Base-by-base conservation (phyloP, 2,329 filamentous ascomycete genomes). In the Bipolaris gigantea region DNA sequence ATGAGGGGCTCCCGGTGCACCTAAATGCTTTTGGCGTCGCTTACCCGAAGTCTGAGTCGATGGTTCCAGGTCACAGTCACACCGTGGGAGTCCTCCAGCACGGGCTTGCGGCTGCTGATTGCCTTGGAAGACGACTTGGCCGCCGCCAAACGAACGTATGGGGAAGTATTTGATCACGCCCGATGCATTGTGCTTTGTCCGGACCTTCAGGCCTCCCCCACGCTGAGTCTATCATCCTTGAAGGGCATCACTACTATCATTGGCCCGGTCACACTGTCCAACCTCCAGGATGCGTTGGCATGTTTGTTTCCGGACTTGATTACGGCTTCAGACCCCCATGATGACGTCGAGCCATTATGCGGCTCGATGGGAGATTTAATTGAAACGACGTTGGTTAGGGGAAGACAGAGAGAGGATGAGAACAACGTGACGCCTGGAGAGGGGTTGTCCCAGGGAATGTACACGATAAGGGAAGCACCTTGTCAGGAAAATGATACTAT, bases 191-290 rank as follows among this genome's bases (percentile, higher is more conserved):
- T 50, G 21, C 34, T 54, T 40, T 50, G 35, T 27, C 47, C 51
- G 8, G 47, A 50, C 33, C 21, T 46, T 16, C 40, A 45, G 13
- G 32, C 41, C 5, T 15, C 35, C 25, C 40, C 39, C 18, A 46
- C 18, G 23, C 19, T 23, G 10, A 25, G 38, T 23, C 25, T 19
- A 39, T 43, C 36, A 18, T 34, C 46, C n/a, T 27, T 16, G 10
- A 30, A 36, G 3, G 30, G 40, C 4, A 38, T 40, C 11, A 30
- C 41, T 7, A 30, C 41, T 18, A 50, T 54, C 15, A 32, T 42
- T 13, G 51, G 51, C 15, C 35, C 51, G 8, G 36, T 54, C 5
- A 54, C 47, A 5, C 42, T 30, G n/a, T 54, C 47, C 8, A 54
- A 43, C 13, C 16, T 54, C 13, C 51, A 46, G 25, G 18, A 25